Evolutionary conservation across 1,284 basidiomycete species (phyloP).

Genomic region (Microbotryum violaceum): DNA sequence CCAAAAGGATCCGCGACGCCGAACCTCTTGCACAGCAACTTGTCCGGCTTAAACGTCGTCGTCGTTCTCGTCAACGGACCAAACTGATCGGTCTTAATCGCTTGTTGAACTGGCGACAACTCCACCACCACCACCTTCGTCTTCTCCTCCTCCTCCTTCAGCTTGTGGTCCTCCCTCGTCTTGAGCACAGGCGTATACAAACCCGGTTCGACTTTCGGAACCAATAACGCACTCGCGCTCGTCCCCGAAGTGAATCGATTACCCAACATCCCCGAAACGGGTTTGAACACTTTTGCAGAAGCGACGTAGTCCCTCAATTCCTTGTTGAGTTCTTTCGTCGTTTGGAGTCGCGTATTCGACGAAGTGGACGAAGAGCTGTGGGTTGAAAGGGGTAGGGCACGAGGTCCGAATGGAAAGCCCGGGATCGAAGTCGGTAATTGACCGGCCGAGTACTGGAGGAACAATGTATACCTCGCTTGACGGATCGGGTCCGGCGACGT

Average conservation of each 20-base stretch:
- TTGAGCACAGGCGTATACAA: constrained; percentile 44
- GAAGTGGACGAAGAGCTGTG: too few species aligned
- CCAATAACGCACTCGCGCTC: constrained; percentile 50
- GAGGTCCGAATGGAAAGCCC: constrained; percentile 28
- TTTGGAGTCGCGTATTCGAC: constrained; percentile 43
- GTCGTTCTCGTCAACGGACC: constrained; percentile 69
- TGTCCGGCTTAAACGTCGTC: constrained; percentile 64
- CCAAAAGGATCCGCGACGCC: constrained; percentile 69
- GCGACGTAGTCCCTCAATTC: constrained; percentile 82
- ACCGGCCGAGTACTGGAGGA: constrained; percentile 63
- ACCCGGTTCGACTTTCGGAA: constrained; percentile 41
- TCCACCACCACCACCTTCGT: constrained; percentile 46
- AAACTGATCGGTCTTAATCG: constrained; percentile 77
- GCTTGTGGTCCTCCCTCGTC: not conserved
- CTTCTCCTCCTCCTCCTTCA: constrained; percentile 34
- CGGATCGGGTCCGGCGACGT: constrained; percentile 45
- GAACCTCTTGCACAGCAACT: constrained; percentile 87
- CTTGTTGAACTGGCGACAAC: constrained; percentile 65
- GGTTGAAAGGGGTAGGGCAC: constrained; percentile 8
- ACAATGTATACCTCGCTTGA: constrained; percentile 76
- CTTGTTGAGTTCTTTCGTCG: constrained; percentile 60
- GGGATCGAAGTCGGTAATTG: constrained; percentile 15
- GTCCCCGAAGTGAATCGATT: constrained; percentile 67
- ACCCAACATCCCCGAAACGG: constrained; percentile 85
- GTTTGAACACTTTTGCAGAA: constrained; percentile 81